These are phyloP conservation scores for Amanita pseudoporphyria DNA, from an alignment of 768 basidiomycete species.

Conservation along the genomic window DNA sequence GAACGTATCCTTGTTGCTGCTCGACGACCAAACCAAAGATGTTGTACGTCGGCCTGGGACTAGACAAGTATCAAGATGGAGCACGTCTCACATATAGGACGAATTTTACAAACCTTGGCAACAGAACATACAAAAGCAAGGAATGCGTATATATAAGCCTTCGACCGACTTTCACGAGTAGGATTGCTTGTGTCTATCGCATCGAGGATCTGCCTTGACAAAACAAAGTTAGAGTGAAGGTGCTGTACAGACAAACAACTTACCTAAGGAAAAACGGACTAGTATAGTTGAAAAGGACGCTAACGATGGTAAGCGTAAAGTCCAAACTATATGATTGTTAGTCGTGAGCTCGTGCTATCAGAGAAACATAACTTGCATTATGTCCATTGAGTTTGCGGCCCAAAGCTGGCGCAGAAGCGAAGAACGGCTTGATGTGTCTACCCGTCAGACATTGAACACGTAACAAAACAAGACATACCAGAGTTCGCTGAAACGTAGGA, in stretches of 20 bases:
- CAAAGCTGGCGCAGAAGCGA: constrained; percentile 34
- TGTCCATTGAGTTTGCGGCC: constrained; percentile 36
- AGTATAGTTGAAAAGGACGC: constrained; percentile 69
- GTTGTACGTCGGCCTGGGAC: constrained; percentile 62
- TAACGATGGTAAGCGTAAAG: constrained; percentile 53
- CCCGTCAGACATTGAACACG: not conserved
- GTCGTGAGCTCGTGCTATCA: not conserved
- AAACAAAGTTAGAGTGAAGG: not conserved
- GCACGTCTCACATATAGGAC: not conserved
- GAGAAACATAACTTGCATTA: constrained; percentile 23
- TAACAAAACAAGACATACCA: constrained; percentile 17
- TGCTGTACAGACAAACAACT: constrained; percentile 12
- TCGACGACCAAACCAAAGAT: constrained; percentile 77
- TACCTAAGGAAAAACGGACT: constrained; percentile 82
- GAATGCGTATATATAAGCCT: constrained; percentile 72
- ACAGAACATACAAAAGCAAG: constrained; percentile 59
- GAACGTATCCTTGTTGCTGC: constrained; percentile 61
- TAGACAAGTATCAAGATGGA: constrained; percentile 11
- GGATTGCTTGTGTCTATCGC: constrained; percentile 35
- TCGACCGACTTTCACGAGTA: constrained; percentile 39
- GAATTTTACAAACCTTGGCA: constrained; percentile 33
- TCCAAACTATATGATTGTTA: constrained; percentile 37
- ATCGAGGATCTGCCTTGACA: constrained; percentile 45
- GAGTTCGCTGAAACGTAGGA: constrained; percentile 36
- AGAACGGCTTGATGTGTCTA: constrained; percentile 17